Evolutionary conservation across 2,329 filamentous ascomycete species (phyloP).

Genomic region (Aspergillus luchuensis): DNA sequence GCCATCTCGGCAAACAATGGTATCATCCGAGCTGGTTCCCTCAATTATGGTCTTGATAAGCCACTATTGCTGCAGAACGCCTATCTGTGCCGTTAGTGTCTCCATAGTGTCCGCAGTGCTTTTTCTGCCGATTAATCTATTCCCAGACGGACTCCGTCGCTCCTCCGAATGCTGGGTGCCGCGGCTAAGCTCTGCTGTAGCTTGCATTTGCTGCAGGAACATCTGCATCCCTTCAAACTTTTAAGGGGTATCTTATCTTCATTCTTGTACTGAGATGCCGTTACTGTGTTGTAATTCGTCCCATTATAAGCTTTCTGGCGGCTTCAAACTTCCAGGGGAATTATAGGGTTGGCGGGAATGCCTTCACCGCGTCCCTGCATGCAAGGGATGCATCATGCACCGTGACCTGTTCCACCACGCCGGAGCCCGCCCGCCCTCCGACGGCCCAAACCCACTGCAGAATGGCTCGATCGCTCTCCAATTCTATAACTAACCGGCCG

Average conservation of each 20-base stretch:
- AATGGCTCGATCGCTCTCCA: conserved; percentile 10
- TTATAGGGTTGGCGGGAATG: not conserved
- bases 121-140: not conserved
- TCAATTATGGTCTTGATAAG: not conserved
- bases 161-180: not conserved
- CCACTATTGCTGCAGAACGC: not conserved
- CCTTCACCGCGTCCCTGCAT: not conserved
- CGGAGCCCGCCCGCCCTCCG: not conserved
- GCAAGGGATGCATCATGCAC: not conserved
- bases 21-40: not conserved
- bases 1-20: not conserved
- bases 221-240: not conserved
- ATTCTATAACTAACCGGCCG: not conserved
- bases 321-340: too few relatives aligned
- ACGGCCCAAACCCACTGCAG: not conserved
- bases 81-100: not conserved
- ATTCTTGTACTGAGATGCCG: too few relatives aligned
- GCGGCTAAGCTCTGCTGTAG: not conserved
- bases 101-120: not conserved
- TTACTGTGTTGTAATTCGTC: too few relatives aligned
- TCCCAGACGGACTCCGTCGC: not conserved
- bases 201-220: not conserved
- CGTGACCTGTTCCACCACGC: not conserved
- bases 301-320: too few relatives aligned
- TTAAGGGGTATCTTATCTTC: not conserved